These are phyloP conservation scores for Debaryomycetaceae sp. DNA, from an alignment of 1,139 yeast genomes.

Conservation along the genomic window DNA sequence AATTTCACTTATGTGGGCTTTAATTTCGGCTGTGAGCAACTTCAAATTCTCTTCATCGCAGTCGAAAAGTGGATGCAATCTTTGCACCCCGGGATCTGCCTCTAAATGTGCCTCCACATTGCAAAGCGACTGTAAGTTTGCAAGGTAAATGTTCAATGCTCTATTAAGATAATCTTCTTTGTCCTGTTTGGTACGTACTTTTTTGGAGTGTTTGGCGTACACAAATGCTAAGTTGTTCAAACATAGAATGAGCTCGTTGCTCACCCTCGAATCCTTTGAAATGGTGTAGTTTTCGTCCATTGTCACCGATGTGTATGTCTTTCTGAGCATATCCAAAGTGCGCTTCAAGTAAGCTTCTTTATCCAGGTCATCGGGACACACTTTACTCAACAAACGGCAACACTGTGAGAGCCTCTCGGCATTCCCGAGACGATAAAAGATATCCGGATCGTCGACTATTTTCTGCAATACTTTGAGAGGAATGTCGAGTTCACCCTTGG, in stretches of 20 bases:
- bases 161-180: conserved; percentile 16
- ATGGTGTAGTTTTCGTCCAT: conserved; percentile 26
- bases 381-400: conserved; percentile 34
- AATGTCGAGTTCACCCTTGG: conserved; percentile 37
- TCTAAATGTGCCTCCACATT: conserved; percentile 18
- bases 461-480: conserved; percentile 27
- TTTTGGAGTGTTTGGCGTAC: conserved; percentile 20
- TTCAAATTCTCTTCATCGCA: conserved; percentile 29
- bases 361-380: conserved; percentile 19
- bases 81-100: conserved; percentile 21
- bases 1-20: conserved; percentile 62
- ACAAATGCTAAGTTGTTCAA: conserved; percentile 35
- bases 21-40: conserved; percentile 34
- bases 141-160: conserved; percentile 36
- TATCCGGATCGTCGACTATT: conserved; percentile 34
- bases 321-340: conserved; percentile 37
- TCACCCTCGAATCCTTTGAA: conserved; percentile 25
- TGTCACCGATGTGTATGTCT: conserved; percentile 25
- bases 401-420: conserved; percentile 43
- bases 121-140: conserved; percentile 30
- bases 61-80: conserved; percentile 36
- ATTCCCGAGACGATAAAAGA: conserved; percentile 42
- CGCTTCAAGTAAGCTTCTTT: conserved; percentile 37
- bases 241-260: conserved; percentile 36
- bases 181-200: conserved; percentile 8